A percentile compares a stretch with the other conserved stretches of the same genome.
Conservation (phyloP, 2,329 filamentous ascomycete species). For the Neocatenulostroma microsporum region DNA sequence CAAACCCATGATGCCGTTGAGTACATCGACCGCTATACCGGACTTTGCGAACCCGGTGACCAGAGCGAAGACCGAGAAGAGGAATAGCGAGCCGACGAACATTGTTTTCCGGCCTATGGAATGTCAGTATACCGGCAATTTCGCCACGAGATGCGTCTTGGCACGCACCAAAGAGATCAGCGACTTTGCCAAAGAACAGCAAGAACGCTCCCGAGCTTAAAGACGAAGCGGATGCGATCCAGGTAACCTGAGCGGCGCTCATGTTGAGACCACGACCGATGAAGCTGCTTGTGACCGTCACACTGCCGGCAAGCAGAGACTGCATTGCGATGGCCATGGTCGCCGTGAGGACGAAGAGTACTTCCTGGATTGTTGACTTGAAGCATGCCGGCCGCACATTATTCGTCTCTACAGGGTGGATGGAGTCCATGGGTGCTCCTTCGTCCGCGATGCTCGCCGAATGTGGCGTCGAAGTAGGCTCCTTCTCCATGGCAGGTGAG, state of each 20-base stretch:
- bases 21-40: constrained; percentile 52
- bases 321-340: constrained; percentile 60
- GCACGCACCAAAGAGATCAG: constrained; percentile 51
- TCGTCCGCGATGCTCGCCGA: constrained; percentile 3
- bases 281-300: constrained; percentile 55
- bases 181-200: constrained; percentile 57
- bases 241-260: constrained; percentile 59
- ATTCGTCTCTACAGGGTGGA: constrained; percentile 16
- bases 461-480: too few relatives aligned
- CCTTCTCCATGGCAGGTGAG: too few relatives aligned
- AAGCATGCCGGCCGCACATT: constrained; percentile 51
- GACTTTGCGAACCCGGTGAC: constrained; percentile 53
- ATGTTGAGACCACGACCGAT: constrained; percentile 54
- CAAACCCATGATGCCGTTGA: constrained; percentile 58
- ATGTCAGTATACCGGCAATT: constrained; percentile 3
- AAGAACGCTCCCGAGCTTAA: constrained; percentile 58
- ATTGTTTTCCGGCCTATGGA: constrained; percentile 46
- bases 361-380: constrained; percentile 54
- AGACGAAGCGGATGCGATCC: constrained; percentile 57
- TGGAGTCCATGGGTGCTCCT: constrained; percentile 7
- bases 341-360: constrained; percentile 57
- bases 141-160: too few relatives aligned
- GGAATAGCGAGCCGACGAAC: constrained; percentile 53
- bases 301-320: constrained; percentile 51
- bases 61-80: constrained; percentile 51